These are phyloP conservation scores for Dothiorella sarmentorum DNA, from an alignment of 2,329 filamentous ascomycete genomes.

Conservation along the genomic window DNA sequence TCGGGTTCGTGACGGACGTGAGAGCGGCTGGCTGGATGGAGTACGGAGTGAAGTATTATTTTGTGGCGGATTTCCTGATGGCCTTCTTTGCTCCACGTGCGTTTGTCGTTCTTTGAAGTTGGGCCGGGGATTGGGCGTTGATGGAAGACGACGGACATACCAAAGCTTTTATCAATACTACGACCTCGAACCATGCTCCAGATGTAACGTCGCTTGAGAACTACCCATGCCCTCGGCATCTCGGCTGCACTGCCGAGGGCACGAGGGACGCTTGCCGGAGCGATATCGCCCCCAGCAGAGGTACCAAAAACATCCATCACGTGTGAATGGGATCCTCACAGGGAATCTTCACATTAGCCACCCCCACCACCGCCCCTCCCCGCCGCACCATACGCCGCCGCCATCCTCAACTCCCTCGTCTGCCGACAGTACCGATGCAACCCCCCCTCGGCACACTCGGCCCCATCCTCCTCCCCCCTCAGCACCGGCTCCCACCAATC, in stretches of 20 bases:
- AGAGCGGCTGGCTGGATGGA: too few relatives aligned
- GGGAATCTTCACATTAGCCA: too few relatives aligned
- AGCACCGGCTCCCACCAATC: not conserved
- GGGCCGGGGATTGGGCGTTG: not conserved
- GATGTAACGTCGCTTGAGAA: not conserved
- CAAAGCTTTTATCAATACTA: not conserved
- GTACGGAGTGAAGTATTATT: too few relatives aligned
- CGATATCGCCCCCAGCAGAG: too few relatives aligned
- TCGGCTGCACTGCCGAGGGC: not conserved
- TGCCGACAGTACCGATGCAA: not conserved
- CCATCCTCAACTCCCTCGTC: constrained; percentile 4
- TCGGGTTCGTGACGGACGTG: too few relatives aligned
- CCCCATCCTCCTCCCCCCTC: not conserved
- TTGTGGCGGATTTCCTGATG: too few relatives aligned
- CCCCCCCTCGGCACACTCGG: not conserved
- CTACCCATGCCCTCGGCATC: not conserved
- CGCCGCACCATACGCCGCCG: not conserved
- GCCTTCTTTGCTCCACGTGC: not conserved
- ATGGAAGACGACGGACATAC: not conserved
- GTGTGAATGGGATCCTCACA: too few relatives aligned
- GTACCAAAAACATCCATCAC: too few relatives aligned
- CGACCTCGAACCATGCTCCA: not conserved
- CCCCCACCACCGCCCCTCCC: not conserved
- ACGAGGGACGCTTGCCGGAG: not conserved
- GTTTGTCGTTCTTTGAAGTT: not conserved